Percentiles rank a stretch among this genome's conserved stretches.
These are phyloP conservation scores for Agaricus sinodeliciosus DNA, from an alignment of 768 basidiomycete genomes.

Conservation along the genomic window DNA sequence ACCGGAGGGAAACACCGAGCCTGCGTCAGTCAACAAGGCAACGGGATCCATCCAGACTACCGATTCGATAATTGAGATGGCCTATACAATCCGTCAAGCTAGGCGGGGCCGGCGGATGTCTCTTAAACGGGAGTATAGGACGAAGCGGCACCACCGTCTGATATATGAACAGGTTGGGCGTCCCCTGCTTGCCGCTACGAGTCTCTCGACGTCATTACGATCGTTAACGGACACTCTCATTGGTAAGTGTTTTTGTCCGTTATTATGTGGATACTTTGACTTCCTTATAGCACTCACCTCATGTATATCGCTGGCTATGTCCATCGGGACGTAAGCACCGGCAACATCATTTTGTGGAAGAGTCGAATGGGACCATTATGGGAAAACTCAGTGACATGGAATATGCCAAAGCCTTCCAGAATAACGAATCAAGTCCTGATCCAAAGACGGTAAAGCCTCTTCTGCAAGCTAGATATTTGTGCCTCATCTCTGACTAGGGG, in stretches of 20 bases:
- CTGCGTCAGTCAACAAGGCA: no score
- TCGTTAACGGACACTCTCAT: neutral
- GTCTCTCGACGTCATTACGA: slow-evolving; percentile 3
- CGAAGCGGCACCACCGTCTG: neutral
- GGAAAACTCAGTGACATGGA: slow-evolving; percentile 6
- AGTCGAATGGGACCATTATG: neutral
- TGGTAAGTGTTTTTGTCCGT: neutral
- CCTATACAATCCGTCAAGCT: no score
- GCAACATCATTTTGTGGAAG: slow-evolving; percentile 1
- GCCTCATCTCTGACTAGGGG: no score
- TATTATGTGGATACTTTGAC: neutral
- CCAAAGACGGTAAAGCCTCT: neutral
- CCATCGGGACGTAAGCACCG: slow-evolving; percentile 5
- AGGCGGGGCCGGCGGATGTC: no score
- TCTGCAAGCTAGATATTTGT: no score
- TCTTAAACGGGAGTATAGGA: neutral
- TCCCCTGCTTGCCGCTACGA: slow-evolving; percentile 22
- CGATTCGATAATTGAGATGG: no score
- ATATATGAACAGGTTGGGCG: neutral
- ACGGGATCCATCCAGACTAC: no score
- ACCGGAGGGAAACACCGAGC: no score
- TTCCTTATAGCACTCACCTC: neutral
- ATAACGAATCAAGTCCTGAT: neutral
- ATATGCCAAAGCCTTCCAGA: neutral
- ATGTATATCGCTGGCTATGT: slow-evolving; percentile 6